Evolutionary conservation across 257 asterid species (phyloP).

Genomic region (Rauvolfia tetraphylla): DNA sequence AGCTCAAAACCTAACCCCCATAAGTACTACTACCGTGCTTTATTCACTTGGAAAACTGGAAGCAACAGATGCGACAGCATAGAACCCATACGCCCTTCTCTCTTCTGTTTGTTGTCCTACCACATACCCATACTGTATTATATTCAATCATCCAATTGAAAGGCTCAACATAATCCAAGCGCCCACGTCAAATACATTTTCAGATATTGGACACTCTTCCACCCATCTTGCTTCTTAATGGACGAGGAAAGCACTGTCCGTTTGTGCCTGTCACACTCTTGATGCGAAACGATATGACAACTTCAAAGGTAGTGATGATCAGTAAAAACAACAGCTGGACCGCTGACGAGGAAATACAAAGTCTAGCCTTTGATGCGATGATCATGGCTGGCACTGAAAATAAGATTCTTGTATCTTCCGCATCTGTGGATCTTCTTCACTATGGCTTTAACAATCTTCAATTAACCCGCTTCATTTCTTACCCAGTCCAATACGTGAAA

Average conservation of each 20-base stretch:
- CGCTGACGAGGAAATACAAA: too few relatives aligned
- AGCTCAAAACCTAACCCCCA: not conserved
- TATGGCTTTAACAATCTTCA: too few relatives aligned
- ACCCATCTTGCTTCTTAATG: not conserved
- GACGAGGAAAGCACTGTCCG: not conserved
- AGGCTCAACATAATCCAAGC: not conserved
- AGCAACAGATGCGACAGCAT: too few relatives aligned
- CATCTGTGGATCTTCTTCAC: not conserved
- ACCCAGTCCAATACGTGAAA: too few relatives aligned
- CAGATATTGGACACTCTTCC: not conserved
- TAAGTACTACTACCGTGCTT: not conserved
- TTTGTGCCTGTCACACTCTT: constrained; percentile 1
- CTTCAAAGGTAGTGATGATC: not conserved
- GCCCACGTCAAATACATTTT: not conserved
- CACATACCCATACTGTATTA: too few relatives aligned
- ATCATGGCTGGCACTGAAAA: constrained; percentile 8
- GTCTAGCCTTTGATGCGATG: not conserved
- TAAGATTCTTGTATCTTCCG: not conserved
- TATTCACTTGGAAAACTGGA: not conserved
- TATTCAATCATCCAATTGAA: not conserved
- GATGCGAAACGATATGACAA: not conserved
- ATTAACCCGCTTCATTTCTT: too few relatives aligned
- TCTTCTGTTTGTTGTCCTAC: too few relatives aligned
- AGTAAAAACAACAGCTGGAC: not conserved
- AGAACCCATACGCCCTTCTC: too few relatives aligned